These are phyloP conservation scores for Xylaria sp. DNA, from an alignment of 2,329 filamentous ascomycete genomes.

Conservation along the genomic window DNA sequence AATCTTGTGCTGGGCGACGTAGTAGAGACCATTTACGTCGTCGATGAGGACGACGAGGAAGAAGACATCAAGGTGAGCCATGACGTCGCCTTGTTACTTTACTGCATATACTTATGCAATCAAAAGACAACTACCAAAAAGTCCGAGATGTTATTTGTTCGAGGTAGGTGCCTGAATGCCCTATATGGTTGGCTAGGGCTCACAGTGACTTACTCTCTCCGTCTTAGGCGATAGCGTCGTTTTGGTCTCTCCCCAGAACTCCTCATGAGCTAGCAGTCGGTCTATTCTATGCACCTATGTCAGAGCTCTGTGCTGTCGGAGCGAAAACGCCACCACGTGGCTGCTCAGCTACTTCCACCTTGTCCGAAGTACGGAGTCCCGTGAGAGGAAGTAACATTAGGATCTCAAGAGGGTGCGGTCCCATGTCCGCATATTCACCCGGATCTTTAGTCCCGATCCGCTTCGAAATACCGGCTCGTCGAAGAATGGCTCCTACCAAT, in stretches of 20 bases:
- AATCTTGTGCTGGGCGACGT: slow-evolving; percentile 96
- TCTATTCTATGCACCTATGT: not conserved
- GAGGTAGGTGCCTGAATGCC: slow-evolving; percentile 73
- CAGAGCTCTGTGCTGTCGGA: not conserved
- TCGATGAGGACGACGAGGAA: slow-evolving; percentile 87
- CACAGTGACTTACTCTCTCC: slow-evolving; percentile 20
- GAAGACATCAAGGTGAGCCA: slow-evolving; percentile 75
- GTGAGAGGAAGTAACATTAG: not conserved
- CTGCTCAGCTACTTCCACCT: not conserved
- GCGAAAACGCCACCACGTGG: not conserved
- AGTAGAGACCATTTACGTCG: slow-evolving; percentile 94
- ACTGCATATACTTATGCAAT: slow-evolving; percentile 7
- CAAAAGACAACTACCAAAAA: slow-evolving; percentile 90
- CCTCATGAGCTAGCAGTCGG: slow-evolving; percentile 26
- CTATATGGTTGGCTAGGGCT: not conserved
- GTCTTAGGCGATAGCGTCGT: slow-evolving; percentile 36
- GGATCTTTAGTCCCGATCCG: not conserved
- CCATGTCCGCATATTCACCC: not conserved
- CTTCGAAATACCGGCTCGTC: not conserved
- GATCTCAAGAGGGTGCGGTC: not conserved
- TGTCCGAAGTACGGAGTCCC: not conserved
- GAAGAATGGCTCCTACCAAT: not conserved
- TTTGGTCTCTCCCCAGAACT: slow-evolving; percentile 35
- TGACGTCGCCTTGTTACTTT: not conserved
- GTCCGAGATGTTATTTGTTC: slow-evolving; percentile 97